These are phyloP conservation scores for Halophytophthora polymorphica DNA, from an alignment of 352 stramenopile genomes.

Conservation along the genomic window DNA sequence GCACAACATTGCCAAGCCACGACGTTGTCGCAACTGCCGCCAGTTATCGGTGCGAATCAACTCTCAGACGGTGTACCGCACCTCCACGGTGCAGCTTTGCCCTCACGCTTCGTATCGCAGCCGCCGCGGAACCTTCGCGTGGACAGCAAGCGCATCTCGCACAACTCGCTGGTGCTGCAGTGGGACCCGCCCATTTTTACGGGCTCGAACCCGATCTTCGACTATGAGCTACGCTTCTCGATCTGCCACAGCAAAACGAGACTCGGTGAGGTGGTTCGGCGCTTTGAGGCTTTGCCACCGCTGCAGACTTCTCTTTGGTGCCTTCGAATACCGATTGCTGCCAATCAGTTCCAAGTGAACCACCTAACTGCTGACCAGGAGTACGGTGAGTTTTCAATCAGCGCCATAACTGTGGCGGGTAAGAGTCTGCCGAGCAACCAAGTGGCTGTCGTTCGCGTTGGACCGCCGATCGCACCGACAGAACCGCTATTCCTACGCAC, in stretches of 20 bases:
- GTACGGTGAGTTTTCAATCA: conserved; percentile 46
- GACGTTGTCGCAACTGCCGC: conserved; percentile 3
- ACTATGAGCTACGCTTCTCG: conserved; percentile 62
- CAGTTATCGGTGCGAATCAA: conserved; percentile 21
- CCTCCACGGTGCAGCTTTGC: background rate
- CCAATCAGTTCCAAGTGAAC: conserved; percentile 40
- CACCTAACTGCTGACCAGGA: conserved; percentile 38
- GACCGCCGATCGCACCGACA: conserved; percentile 31
- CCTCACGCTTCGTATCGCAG: conserved; percentile 52
- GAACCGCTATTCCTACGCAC: conserved; percentile 44
- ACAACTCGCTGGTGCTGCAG: conserved; percentile 41
- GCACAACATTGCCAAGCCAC: conserved; percentile 18
- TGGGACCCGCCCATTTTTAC: conserved; percentile 79
- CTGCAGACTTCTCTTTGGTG: conserved; percentile 53
- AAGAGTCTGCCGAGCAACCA: conserved; percentile 49
- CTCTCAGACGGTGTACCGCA: conserved; percentile 16
- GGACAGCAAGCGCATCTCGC: conserved; percentile 21
- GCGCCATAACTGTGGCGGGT: conserved; percentile 52
- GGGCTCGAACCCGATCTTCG: conserved; percentile 54
- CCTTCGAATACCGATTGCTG: conserved; percentile 38
- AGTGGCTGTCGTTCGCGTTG: conserved; percentile 31
- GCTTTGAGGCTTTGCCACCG: conserved; percentile 22
- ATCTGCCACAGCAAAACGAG: conserved; percentile 17
- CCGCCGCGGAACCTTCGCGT: conserved; percentile 59
- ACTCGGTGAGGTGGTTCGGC: conserved; percentile 6